These are phyloP conservation scores for Colletotrichum tabaci DNA, from an alignment of 2,329 filamentous ascomycete genomes.

Conservation along the genomic window DNA sequence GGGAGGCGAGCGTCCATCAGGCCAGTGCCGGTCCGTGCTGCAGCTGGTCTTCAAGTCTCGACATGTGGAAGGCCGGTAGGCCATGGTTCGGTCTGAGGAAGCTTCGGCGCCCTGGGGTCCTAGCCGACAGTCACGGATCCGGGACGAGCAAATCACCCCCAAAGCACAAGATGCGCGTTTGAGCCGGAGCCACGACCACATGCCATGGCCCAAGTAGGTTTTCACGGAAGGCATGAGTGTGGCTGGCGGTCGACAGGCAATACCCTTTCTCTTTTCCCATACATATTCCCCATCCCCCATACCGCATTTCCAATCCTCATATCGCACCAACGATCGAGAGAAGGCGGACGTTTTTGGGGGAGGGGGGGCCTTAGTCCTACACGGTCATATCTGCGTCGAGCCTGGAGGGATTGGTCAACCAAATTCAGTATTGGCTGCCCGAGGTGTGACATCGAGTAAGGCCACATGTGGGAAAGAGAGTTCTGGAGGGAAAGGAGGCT, in stretches of 20 bases:
- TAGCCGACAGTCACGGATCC: slow-evolving; percentile 24
- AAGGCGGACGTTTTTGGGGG: not conserved
- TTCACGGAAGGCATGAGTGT: slow-evolving; percentile 6
- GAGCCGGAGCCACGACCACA: slow-evolving; percentile 6
- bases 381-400: too few species aligned
- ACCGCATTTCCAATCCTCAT: not conserved
- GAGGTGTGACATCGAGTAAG: not conserved
- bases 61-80: slow-evolving; percentile 6
- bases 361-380: not conserved
- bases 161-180: slow-evolving; percentile 20
- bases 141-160: slow-evolving; percentile 15
- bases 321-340: not conserved
- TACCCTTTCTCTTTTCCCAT: not conserved
- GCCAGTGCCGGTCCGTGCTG: slow-evolving; percentile 15
- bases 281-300: not conserved
- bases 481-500: not conserved
- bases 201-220: not conserved
- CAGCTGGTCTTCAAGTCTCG: slow-evolving; percentile 13
- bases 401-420: not conserved
- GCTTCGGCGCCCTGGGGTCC: slow-evolving; percentile 3
- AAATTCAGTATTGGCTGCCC: not conserved
- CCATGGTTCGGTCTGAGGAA: slow-evolving; percentile 13
- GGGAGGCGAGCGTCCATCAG: slow-evolving; percentile 17
- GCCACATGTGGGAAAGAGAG: not conserved
- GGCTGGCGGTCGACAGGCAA: not conserved